Conservation (phyloP, 768 basidiomycete genomes). For the Exsudoporus frostii region DNA sequence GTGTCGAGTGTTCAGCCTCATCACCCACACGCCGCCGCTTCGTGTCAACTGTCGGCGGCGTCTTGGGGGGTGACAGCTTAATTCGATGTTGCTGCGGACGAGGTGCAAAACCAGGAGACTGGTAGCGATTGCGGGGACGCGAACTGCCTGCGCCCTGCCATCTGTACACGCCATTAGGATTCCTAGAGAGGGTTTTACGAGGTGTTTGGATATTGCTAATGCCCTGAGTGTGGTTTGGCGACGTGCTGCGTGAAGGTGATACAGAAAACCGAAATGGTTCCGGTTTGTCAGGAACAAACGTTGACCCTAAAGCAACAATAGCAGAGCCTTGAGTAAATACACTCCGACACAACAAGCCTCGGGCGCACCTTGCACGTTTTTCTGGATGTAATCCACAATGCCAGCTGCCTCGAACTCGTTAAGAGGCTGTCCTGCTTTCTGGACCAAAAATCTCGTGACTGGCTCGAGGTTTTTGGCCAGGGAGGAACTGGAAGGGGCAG, state of each 20-base stretch:
- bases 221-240: constrained; percentile 21
- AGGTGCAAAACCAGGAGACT: constrained; percentile 70
- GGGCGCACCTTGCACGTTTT: constrained; percentile 45
- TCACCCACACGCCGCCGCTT: constrained; percentile 63
- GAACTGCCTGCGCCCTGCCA: constrained; percentile 81
- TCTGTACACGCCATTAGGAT: constrained; percentile 71
- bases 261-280: constrained; percentile 66
- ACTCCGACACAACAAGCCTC: constrained; percentile 6
- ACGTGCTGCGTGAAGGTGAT: constrained; percentile 30
- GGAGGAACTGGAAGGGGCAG: constrained; percentile 17
- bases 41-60: constrained; percentile 40
- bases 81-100: constrained; percentile 46
- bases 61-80: constrained; percentile 39
- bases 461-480: constrained; percentile 46
- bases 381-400: constrained; percentile 52
- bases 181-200: constrained; percentile 56
- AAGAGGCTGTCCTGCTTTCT: constrained; percentile 46
- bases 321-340: constrained; percentile 10
- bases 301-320: constrained; percentile 21
- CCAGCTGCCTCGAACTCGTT: constrained; percentile 53
- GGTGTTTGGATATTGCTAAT: constrained; percentile 31
- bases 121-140: constrained; percentile 63
- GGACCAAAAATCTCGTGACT: constrained; percentile 46
- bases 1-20: constrained; percentile 35
- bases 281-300: constrained; percentile 34